Percentiles rank a stretch among this genome's conserved stretches.
Evolutionary conservation across 345 rosid genomes (phyloP).

Genomic region (Melaleuca quinquenervia): DNA sequence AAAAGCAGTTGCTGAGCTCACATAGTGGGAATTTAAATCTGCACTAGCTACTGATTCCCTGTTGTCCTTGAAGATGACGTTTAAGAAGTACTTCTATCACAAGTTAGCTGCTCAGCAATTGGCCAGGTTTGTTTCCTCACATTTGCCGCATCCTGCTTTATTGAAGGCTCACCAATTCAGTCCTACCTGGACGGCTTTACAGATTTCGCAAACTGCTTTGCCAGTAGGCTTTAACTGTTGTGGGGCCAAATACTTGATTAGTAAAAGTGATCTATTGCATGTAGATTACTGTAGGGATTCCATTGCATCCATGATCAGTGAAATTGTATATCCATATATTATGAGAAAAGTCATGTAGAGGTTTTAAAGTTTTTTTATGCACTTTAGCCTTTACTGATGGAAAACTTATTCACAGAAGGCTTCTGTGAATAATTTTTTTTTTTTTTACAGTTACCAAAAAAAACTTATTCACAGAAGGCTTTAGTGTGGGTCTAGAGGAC

Average conservation of each 20-base stretch:
- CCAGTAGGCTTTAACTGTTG: slow-evolving; percentile 50
- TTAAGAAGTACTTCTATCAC: slow-evolving; percentile 33
- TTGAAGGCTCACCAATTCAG: slow-evolving; percentile 27
- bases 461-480: slow-evolving; percentile 65
- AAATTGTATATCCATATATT: slow-evolving; percentile 49
- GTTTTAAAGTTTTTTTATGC: slow-evolving; percentile 59
- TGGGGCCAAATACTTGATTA: slow-evolving; percentile 46
- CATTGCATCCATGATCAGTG: slow-evolving; percentile 42
- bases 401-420: slow-evolving; percentile 41
- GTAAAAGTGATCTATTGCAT: slow-evolving; percentile 41
- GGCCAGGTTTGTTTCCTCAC: slow-evolving; percentile 52
- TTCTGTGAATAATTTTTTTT: too few relatives aligned
- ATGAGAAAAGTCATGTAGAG: slow-evolving; percentile 63
- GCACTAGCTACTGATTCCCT: slow-evolving; percentile 71
- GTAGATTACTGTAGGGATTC: slow-evolving; percentile 37
- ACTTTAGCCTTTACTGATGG: slow-evolving; percentile 84
- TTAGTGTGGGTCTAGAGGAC: slow-evolving; percentile 61
- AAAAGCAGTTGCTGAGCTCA: slow-evolving; percentile 89
- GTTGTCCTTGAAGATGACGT: slow-evolving; percentile 56
- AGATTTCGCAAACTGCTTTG: slow-evolving; percentile 64
- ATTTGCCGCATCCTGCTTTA: slow-evolving; percentile 66
- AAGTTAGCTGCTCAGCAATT: slow-evolving; percentile 57
- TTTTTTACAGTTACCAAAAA: too few relatives aligned
- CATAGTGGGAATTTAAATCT: slow-evolving; percentile 74
- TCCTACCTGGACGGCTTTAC: slow-evolving; percentile 64